phyloP scores from a whole-genome alignment of 495 filamentous ascomycete genomes.

The Podospora fimiseda region DNA sequence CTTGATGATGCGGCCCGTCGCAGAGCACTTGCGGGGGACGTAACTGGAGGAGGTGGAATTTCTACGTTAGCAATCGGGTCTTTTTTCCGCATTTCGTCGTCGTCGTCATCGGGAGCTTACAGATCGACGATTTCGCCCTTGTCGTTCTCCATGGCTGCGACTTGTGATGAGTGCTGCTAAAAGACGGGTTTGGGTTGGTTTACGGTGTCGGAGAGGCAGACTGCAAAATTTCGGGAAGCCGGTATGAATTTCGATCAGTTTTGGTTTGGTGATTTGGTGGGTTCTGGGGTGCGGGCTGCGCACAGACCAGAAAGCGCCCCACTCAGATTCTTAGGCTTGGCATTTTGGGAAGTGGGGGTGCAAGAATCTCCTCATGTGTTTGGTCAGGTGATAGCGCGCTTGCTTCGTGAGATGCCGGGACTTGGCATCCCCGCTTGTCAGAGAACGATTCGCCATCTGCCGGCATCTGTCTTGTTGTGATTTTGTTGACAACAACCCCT shows the following conservation, averaged over 20 bases:
- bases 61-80: slow-evolving; percentile 12
- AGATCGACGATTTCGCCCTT: slow-evolving; percentile 95
- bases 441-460: not conserved
- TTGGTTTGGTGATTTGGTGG: slow-evolving; percentile 33
- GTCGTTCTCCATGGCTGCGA: slow-evolving; percentile 39
- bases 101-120: slow-evolving; percentile 42
- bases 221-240: slow-evolving; percentile 25
- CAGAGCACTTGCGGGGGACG: slow-evolving; percentile 97
- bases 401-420: slow-evolving; percentile 6
- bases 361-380: slow-evolving; percentile 4
- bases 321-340: not conserved
- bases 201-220: slow-evolving; percentile 24
- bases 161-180: slow-evolving; percentile 22
- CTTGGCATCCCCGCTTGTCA: not conserved
- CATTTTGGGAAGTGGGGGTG: not conserved
- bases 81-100: not conserved
- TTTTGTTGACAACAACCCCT: not conserved
- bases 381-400: slow-evolving; percentile 24
- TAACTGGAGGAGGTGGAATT: slow-evolving; percentile 53
- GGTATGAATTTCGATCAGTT: slow-evolving; percentile 25
- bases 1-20: slow-evolving; percentile 97
- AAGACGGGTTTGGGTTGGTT: slow-evolving; percentile 22
- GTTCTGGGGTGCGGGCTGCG: slow-evolving; percentile 19
- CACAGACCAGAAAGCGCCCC: slow-evolving; percentile 18
- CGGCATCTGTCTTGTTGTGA: not conserved